These are phyloP conservation scores for Aureobasidium sp. DNA, from an alignment of 2,329 filamentous ascomycete species.

Conservation along the genomic window DNA sequence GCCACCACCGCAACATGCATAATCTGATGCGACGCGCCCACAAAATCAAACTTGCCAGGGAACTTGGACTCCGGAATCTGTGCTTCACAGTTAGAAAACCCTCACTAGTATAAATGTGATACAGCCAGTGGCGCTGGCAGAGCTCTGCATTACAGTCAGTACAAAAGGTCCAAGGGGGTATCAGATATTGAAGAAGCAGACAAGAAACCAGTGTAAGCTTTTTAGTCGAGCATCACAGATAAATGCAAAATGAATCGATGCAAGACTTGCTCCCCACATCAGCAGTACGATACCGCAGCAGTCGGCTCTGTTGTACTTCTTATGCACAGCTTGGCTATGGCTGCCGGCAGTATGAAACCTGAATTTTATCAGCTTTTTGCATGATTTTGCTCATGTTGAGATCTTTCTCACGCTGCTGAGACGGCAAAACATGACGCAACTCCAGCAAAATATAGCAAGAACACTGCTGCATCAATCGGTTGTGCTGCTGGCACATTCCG, in stretches of 20 bases:
- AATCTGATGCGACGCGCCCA: slow-evolving; percentile 20
- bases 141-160: not conserved
- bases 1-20: slow-evolving; percentile 19
- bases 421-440: slow-evolving; percentile 18
- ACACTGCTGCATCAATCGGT: slow-evolving; percentile 15
- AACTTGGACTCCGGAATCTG: slow-evolving; percentile 17
- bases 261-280: slow-evolving; percentile 19
- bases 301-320: slow-evolving; percentile 17
- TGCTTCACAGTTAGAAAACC: too few species aligned
- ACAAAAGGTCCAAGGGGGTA: too few species aligned
- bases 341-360: slow-evolving; percentile 18
- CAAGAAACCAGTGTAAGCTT: slow-evolving; percentile 17
- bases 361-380: not conserved
- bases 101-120: too few species aligned
- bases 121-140: slow-evolving; percentile 17
- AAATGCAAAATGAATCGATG: slow-evolving; percentile 19
- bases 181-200: not conserved
- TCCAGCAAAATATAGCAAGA: slow-evolving; percentile 18
- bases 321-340: slow-evolving; percentile 13
- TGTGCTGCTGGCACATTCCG: not conserved
- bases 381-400: not conserved
- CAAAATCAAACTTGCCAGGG: slow-evolving; percentile 18
- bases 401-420: slow-evolving; percentile 12
- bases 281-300: slow-evolving; percentile 19
- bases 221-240: slow-evolving; percentile 13